Evolutionary conservation across 169 alveolate species (phyloP).

Genomic region (Plasmodium reichenowi): DNA sequence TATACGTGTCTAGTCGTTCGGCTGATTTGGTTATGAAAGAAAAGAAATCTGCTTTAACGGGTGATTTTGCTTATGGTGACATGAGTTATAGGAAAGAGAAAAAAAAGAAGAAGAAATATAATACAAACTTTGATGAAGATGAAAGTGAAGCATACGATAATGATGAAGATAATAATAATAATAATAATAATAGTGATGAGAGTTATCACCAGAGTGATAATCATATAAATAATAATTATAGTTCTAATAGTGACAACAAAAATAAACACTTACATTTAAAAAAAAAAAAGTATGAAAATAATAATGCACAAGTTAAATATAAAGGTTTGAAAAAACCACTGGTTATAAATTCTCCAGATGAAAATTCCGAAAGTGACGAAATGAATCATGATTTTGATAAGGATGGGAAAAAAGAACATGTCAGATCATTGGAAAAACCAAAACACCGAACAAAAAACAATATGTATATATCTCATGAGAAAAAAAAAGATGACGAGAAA

Average conservation of each 20-base stretch:
- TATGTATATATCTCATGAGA: not conserved
- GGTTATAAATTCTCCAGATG: too few species aligned
- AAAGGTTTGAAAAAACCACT: too few species aligned
- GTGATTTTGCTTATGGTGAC: not conserved
- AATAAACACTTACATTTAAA: not conserved
- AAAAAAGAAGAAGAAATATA: not conserved
- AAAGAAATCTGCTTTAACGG: not conserved
- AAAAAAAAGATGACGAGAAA: not conserved
- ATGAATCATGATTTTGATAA: not conserved
- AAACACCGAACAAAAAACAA: not conserved
- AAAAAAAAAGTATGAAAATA: not conserved
- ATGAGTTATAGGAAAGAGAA: not conserved
- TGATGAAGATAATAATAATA: not conserved
- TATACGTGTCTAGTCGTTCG: constrained; percentile 44
- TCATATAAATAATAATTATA: not conserved
- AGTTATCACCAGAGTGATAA: not conserved
- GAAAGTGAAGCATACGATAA: not conserved
- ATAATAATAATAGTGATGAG: not conserved
- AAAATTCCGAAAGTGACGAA: not conserved
- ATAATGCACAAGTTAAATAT: too few species aligned
- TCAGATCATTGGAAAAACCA: not conserved
- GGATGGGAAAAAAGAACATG: not conserved
- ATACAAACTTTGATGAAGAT: not conserved
- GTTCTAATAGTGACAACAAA: not conserved
- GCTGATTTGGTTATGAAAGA: constrained; percentile 38